Conservation (phyloP, 805 yeast genomes). For the Lachancea cidri region DNA sequence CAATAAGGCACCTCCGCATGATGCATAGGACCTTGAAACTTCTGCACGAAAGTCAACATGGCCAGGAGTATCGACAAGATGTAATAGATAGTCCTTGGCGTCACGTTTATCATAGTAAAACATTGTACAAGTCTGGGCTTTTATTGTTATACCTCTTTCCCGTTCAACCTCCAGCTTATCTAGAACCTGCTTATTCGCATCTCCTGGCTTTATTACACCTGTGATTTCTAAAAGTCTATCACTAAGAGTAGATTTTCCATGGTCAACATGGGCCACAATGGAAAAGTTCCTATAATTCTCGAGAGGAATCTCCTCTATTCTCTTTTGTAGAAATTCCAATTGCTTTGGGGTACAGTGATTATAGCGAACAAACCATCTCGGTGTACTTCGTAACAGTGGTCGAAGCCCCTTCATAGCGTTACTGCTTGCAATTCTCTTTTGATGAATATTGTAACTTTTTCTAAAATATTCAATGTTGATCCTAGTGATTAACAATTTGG, state of each 20-base stretch:
- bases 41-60: constrained; percentile 95
- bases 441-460: too few relatives aligned
- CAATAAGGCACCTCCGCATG: constrained; percentile 90
- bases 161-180: constrained; percentile 92
- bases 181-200: constrained; percentile 68
- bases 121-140: constrained; percentile 97
- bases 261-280: constrained; percentile 95
- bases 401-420: constrained; percentile 3
- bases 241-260: constrained; percentile 80
- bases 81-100: constrained; percentile 75
- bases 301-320: constrained; percentile 76
- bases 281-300: constrained; percentile 84
- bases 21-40: constrained; percentile 89
- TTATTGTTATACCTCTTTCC: constrained; percentile 94
- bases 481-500: too few relatives aligned
- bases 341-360: constrained; percentile 6
- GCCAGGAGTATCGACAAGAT: constrained; percentile 95
- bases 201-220: constrained; percentile 75
- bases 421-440: background rate
- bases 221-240: constrained; percentile 85
- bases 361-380: constrained; percentile 3
- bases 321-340: constrained; percentile 35
- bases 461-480: background rate
- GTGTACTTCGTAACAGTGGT: background rate
- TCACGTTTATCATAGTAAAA: constrained; percentile 52